Percentiles rank a stretch among this genome's conserved stretches.
phyloP scores from a whole-genome alignment of 306 rosid species.

The Medicago arabica region DNA sequence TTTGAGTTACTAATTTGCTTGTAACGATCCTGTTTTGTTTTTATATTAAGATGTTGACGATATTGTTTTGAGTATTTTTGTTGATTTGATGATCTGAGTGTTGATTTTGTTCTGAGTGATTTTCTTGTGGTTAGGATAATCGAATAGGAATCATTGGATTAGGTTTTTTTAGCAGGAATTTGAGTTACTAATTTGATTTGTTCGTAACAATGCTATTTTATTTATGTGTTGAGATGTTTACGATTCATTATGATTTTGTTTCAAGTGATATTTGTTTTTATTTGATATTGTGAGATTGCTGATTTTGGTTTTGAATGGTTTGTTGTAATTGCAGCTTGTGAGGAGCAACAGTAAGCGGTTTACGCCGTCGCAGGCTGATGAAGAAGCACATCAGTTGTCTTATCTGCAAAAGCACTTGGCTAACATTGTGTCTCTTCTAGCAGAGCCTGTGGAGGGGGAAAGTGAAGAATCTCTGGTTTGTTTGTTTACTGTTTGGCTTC shows the following conservation, averaged over 20 bases:
- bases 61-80: too few relatives aligned
- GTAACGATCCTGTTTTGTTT: too few relatives aligned
- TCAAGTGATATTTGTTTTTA: slow-evolving; percentile 11
- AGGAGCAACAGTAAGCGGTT: slow-evolving; percentile 95
- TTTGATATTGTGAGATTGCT: slow-evolving; percentile 19
- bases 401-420: slow-evolving; percentile 94
- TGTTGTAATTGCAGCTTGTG: slow-evolving; percentile 88
- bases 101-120: too few relatives aligned
- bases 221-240: slow-evolving; percentile 17
- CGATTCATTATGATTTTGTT: too few relatives aligned
- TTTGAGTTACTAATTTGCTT: too few relatives aligned
- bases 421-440: slow-evolving; percentile 86
- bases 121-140: not conserved
- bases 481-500: slow-evolving; percentile 44
- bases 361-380: slow-evolving; percentile 91
- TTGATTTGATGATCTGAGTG: too few relatives aligned
- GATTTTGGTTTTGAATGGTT: slow-evolving; percentile 40
- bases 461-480: slow-evolving; percentile 93
- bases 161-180: slow-evolving; percentile 8
- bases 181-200: not conserved
- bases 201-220: not conserved
- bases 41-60: too few relatives aligned
- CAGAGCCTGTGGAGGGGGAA: slow-evolving; percentile 93
- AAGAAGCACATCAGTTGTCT: slow-evolving; percentile 96
- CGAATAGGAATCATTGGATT: slow-evolving; percentile 8